Conservation (phyloP, 208 protist genomes). For the Leishmania tropica region DNA sequence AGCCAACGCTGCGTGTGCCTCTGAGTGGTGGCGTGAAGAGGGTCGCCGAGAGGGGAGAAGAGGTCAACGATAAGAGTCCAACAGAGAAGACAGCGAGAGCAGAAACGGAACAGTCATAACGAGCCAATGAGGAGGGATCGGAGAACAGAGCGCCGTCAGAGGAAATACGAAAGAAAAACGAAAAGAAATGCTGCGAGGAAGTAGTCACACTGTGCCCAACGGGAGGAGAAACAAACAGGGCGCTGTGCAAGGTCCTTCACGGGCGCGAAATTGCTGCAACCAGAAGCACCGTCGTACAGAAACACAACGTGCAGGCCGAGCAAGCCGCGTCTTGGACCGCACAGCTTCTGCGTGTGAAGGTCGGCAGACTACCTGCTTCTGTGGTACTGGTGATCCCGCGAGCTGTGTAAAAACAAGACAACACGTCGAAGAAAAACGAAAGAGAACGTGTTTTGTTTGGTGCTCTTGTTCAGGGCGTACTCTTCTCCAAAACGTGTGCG, state of each 20-base stretch:
- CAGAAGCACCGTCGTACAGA: not conserved
- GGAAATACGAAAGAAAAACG: not conserved
- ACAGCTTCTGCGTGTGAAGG: not conserved
- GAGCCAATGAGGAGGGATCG: not conserved
- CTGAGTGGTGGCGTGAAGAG: not conserved
- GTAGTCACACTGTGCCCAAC: not conserved
- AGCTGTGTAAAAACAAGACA: not conserved
- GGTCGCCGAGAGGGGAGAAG: not conserved
- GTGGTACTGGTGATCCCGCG: not conserved
- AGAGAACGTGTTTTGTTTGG: not conserved
- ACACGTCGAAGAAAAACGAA: not conserved
- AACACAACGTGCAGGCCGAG: not conserved
- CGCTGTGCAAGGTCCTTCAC: not conserved
- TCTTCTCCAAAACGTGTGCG: not conserved
- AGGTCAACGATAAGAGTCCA: not conserved
- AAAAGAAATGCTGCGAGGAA: not conserved
- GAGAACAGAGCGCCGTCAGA: not conserved
- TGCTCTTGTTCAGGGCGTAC: not conserved
- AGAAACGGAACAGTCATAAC: too few species aligned
- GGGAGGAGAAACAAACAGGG: not conserved
- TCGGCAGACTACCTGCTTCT: not conserved
- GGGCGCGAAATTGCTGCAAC: not conserved
- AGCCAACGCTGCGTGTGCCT: not conserved
- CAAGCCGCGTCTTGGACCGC: not conserved
- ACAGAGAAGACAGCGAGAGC: not conserved